phyloP scores from a whole-genome alignment of 1,139 yeast genomes.

The Hyphopichia buzzinii region DNA sequence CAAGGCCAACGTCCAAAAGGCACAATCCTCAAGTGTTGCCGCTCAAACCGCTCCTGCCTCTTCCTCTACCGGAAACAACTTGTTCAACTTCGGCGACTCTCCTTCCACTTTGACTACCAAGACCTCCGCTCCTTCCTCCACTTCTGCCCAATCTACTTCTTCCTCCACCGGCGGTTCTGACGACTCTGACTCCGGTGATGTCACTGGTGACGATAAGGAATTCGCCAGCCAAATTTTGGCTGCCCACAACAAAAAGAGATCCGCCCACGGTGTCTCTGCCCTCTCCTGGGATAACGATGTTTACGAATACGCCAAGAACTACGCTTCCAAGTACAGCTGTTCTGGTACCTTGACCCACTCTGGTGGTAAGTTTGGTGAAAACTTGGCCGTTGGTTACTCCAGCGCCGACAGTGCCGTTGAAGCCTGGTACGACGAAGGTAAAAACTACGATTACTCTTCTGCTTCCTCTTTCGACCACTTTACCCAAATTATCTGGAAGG shows the following conservation, averaged over 20 bases:
- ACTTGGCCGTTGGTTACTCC: slow-evolving; percentile 73
- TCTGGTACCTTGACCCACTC: slow-evolving; percentile 69
- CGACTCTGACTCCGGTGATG: slow-evolving; percentile 8
- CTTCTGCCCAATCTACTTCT: slow-evolving; percentile 10
- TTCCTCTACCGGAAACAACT: slow-evolving; percentile 4
- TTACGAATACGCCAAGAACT: slow-evolving; percentile 66
- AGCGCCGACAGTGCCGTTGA: slow-evolving; percentile 56
- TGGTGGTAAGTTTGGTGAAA: slow-evolving; percentile 82
- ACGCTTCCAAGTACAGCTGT: slow-evolving; percentile 71
- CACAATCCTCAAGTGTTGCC: slow-evolving; percentile 4
- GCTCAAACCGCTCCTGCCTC: slow-evolving; percentile 6
- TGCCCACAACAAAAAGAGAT: slow-evolving; percentile 69
- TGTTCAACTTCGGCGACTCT: not conserved
- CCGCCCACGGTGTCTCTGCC: slow-evolving; percentile 57
- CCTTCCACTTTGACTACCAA: slow-evolving; percentile 5
- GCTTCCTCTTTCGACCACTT: slow-evolving; percentile 60
- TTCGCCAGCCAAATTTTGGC: slow-evolving; percentile 41
- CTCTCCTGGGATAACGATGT: slow-evolving; percentile 65
- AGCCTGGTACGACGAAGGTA: slow-evolving; percentile 83
- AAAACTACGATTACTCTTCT: slow-evolving; percentile 49
- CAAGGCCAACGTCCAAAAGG: slow-evolving; percentile 1
- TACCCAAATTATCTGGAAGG: slow-evolving; percentile 84
- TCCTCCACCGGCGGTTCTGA: slow-evolving; percentile 13
- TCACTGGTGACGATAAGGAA: slow-evolving; percentile 18
- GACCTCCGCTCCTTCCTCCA: slow-evolving; percentile 6